Evolutionary conservation across 768 basidiomycete genomes (phyloP), one percentile per base, ranked within the genome.

Genomic region (Boletellus emodensis): DNA sequence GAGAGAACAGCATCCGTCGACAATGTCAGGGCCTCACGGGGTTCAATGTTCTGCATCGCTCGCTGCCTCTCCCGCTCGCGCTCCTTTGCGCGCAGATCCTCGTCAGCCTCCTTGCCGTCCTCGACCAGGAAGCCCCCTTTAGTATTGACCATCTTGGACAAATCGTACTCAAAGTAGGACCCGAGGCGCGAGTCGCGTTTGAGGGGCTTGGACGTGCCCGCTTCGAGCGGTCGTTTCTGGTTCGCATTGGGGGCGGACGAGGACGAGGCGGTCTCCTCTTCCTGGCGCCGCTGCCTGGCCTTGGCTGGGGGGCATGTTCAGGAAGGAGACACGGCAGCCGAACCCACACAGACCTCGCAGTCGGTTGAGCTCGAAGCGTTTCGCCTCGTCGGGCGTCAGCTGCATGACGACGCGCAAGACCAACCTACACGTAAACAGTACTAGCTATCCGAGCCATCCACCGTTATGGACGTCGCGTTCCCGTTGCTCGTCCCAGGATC

Each of bases 131-230:
- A 99, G 1, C 96, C 96, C 44, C 95, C 96, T 65, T 94, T 89
- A 8, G 93, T 87, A 67, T 99, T 97, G 62, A 93, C 86, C 84
- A 97, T 90, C 75, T 96, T 97, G 12, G 89, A 89, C 13, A 97
- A 70, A 67, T 97, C 94, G 81, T 96, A 98, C 57, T 98, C 95
- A 57, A 95, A 95, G 72, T 97, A 97, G 42, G 82, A 90, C 24
- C 92, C 95, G 11, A 93, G 74, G 32, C 89, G 80, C 12, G 84
- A 79, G 58, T 93, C 89, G 7, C 87, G 81, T 61, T 81, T 81
- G 48, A 92, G 71, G 2, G 67, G 66, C 47, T 73, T 76, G 48
- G 75, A 72, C 4, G 87, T 86, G 2, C 72, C 77, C 24, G 84
- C 82, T 39, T 69, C 71, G 3, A 93, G 67, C 0, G 88, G 83